Percentiles rank a stretch among this genome's conserved stretches.
Evolutionary conservation across 169 alveolate genomes (phyloP).

Genomic region (Hammondia hammondi): DNA sequence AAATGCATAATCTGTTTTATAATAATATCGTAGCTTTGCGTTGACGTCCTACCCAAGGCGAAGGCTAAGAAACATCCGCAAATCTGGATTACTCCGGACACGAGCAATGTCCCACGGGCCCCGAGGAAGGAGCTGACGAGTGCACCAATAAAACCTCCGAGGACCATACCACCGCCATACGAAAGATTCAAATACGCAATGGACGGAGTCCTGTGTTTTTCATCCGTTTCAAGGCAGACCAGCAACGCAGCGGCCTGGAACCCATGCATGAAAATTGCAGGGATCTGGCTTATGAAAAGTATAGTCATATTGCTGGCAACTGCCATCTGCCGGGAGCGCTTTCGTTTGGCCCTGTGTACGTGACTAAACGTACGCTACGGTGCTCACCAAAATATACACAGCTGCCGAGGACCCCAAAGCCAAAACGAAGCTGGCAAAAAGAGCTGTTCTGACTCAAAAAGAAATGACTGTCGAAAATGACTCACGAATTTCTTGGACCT

Average conservation of each 20-base stretch:
- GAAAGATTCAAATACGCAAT: slow-evolving; percentile 64
- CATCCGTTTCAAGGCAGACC: slow-evolving; percentile 51
- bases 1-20: background rate
- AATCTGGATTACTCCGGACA: slow-evolving; percentile 55
- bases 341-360: no score
- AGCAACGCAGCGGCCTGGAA: slow-evolving; percentile 63
- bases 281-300: slow-evolving; percentile 59
- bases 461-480: background rate
- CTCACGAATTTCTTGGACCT: slow-evolving; percentile 67
- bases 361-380: background rate
- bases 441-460: background rate
- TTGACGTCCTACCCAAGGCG: slow-evolving; percentile 33
- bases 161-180: slow-evolving; percentile 53
- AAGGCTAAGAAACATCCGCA: slow-evolving; percentile 61
- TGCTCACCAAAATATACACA: slow-evolving; percentile 60
- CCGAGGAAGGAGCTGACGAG: slow-evolving; percentile 41
- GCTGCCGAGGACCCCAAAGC: slow-evolving; percentile 63
- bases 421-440: slow-evolving; percentile 39
- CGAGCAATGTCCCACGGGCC: slow-evolving; percentile 63
- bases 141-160: slow-evolving; percentile 60
- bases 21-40: background rate
- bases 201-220: slow-evolving; percentile 47
- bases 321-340: slow-evolving; percentile 50
- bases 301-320: slow-evolving; percentile 50
- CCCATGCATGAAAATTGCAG: slow-evolving; percentile 62